These are phyloP conservation scores for Laguncularia racemosa DNA, from an alignment of 345 rosid species.

Conservation along the genomic window DNA sequence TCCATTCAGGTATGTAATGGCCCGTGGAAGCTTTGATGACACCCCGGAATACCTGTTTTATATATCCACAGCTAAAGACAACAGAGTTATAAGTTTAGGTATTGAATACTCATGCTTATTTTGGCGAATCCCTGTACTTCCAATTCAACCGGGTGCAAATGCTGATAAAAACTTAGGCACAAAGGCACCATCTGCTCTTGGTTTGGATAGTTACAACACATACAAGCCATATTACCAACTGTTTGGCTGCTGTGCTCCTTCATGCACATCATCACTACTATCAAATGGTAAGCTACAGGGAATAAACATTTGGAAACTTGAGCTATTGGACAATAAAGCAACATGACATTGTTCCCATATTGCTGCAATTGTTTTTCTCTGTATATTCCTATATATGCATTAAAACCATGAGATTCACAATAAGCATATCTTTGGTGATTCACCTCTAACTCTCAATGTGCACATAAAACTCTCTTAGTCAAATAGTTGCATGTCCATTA, in stretches of 20 bases:
- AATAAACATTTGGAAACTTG: slow-evolving; percentile 5
- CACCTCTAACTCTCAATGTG: too few species aligned
- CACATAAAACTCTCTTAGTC: too few species aligned
- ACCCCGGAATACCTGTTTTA: slow-evolving; percentile 61
- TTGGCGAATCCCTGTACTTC: slow-evolving; percentile 13
- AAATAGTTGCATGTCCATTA: too few species aligned
- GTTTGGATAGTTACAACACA: slow-evolving; percentile 81
- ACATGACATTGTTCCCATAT: neutral
- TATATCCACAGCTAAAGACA: slow-evolving; percentile 5
- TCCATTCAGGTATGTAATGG: slow-evolving; percentile 64
- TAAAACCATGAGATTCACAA: too few species aligned
- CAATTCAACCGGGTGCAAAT: slow-evolving; percentile 70
- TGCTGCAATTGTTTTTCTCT: neutral
- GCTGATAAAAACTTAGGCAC: slow-evolving; percentile 70
- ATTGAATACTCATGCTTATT: neutral
- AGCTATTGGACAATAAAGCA: slow-evolving; percentile 1
- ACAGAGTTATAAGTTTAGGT: slow-evolving; percentile 9
- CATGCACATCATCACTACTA: too few species aligned
- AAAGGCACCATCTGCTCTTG: slow-evolving; percentile 83
- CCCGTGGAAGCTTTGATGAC: slow-evolving; percentile 92
- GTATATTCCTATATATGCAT: too few species aligned
- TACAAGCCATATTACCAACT: slow-evolving; percentile 95
- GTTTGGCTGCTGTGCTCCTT: slow-evolving; percentile 89
- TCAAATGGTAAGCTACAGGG: slow-evolving; percentile 69
- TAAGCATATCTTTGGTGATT: too few species aligned